phyloP scores from a whole-genome alignment of 2,329 filamentous ascomycete species.

The Teratosphaeria epicoccoides region DNA sequence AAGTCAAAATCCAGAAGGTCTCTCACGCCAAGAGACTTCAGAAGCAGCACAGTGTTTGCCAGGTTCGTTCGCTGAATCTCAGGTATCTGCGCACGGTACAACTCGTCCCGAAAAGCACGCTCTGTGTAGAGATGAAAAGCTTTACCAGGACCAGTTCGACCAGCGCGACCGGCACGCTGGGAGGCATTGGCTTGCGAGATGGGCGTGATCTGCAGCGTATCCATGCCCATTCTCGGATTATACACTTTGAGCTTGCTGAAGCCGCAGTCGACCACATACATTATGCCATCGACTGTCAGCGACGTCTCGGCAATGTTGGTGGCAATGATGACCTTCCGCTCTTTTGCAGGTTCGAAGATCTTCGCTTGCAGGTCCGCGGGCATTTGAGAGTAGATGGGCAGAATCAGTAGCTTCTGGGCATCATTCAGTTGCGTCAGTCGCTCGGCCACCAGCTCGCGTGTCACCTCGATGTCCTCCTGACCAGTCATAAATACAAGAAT shows the following conservation, averaged over 20 bases:
- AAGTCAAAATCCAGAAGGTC: conserved; percentile 96
- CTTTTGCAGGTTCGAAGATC: conserved; percentile 88
- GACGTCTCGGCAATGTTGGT: conserved; percentile 98
- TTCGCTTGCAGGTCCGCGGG: conserved; percentile 94
- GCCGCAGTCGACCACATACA: conserved; percentile 94
- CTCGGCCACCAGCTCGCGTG: conserved; percentile 85
- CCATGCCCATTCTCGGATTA: conserved; percentile 98
- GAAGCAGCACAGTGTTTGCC: conserved; percentile 82
- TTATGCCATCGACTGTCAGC: conserved; percentile 95
- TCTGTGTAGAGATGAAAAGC: conserved; percentile 92
- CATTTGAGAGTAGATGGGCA: conserved; percentile 99
- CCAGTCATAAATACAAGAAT: conserved; percentile 99
- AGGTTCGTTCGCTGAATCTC: conserved; percentile 97
- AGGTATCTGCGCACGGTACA: conserved; percentile 93
- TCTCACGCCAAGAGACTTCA: conserved; percentile 90
- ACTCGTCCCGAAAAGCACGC: conserved; percentile 85
- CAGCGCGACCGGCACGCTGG: conserved; percentile 85
- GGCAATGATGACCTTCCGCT: conserved; percentile 93
- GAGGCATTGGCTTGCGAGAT: conserved; percentile 94
- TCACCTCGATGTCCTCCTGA: conserved; percentile 95
- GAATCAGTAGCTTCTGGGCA: conserved; percentile 82
- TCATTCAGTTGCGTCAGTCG: conserved; percentile 82
- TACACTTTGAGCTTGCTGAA: conserved; percentile 98
- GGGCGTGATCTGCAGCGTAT: conserved; percentile 92
- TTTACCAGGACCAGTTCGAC: conserved; percentile 88